Evolutionary conservation across 2,329 filamentous ascomycete species (phyloP).

Genomic region (Aureobasidium sp.): DNA sequence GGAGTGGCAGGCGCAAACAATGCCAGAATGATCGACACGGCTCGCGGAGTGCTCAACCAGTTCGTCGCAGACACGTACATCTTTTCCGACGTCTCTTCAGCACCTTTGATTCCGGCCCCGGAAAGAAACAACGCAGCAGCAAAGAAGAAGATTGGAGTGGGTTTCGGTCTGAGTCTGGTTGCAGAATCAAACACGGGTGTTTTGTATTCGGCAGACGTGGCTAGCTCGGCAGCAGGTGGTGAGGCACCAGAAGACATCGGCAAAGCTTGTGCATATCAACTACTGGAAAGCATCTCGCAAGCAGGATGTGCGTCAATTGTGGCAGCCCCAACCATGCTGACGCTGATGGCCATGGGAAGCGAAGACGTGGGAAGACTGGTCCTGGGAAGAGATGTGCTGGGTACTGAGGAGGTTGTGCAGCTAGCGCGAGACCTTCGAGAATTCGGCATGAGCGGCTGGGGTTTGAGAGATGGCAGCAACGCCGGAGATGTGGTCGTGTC

Average conservation of each 20-base stretch:
- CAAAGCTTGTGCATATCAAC: conserved; percentile 76
- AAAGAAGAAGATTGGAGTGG: conserved; percentile 63
- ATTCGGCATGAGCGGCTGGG: conserved; percentile 91
- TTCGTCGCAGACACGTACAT: conserved; percentile 87
- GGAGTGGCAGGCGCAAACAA: conserved; percentile 92
- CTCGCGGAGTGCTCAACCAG: conserved; percentile 77
- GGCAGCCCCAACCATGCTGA: conserved; percentile 68
- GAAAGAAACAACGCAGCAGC: conserved; percentile 57
- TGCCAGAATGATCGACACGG: conserved; percentile 86
- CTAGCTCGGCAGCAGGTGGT: conserved; percentile 67
- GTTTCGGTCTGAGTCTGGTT: conserved; percentile 84
- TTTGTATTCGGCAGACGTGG: conserved; percentile 80
- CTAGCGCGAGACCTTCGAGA: conserved; percentile 76
- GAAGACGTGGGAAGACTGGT: conserved; percentile 88
- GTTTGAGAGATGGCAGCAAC: conserved; percentile 63
- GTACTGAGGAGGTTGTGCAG: conserved; percentile 69
- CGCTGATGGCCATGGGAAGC: conserved; percentile 94
- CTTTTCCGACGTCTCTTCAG: conserved; percentile 60
- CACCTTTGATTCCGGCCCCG: conserved; percentile 57
- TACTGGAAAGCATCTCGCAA: conserved; percentile 73
- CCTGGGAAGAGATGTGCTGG: conserved; percentile 73
- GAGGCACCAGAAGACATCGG: conserved; percentile 86
- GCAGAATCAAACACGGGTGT: conserved; percentile 86
- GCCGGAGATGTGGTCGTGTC: conserved; percentile 71
- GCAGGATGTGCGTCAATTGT: conserved; percentile 74